phyloP scores from a whole-genome alignment of 2,329 filamentous ascomycete genomes.

The Fusarium sp. region DNA sequence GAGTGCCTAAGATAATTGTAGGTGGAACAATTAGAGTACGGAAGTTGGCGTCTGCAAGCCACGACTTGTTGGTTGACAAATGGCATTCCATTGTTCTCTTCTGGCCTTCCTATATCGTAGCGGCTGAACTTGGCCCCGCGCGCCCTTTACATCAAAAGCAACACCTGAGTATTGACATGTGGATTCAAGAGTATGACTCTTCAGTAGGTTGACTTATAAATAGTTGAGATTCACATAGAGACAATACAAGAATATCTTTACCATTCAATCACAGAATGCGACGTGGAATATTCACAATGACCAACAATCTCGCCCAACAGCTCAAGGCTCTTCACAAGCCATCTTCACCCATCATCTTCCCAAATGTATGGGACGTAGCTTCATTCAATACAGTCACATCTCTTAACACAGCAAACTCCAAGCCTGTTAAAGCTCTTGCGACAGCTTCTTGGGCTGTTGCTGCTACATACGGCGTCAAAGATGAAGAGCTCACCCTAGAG shows the following conservation, averaged over 20 bases:
- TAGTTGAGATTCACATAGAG: not conserved
- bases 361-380: slow-evolving; percentile 67
- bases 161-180: slow-evolving; percentile 10
- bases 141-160: slow-evolving; percentile 36
- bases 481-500: slow-evolving; percentile 62
- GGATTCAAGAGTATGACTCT: not conserved
- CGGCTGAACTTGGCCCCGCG: slow-evolving; percentile 15
- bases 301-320: slow-evolving; percentile 51
- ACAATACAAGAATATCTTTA: not conserved
- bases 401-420: slow-evolving; percentile 51
- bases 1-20: not conserved
- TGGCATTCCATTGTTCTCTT: not conserved
- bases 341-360: slow-evolving; percentile 62
- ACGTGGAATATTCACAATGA: slow-evolving; percentile 22
- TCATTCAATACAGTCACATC: slow-evolving; percentile 60
- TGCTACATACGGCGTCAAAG: slow-evolving; percentile 56
- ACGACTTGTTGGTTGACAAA: not conserved
- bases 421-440: slow-evolving; percentile 58
- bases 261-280: not conserved
- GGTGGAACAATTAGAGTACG: not conserved
- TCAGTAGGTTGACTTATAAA: not conserved
- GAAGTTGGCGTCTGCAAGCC: not conserved
- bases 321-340: slow-evolving; percentile 62
- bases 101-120: not conserved
- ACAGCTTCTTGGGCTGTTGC: slow-evolving; percentile 65